Evolutionary conservation across 2,329 filamentous ascomycete genomes (phyloP), one percentile per base, ranked within the genome.

Genomic region (Fusarium coicis): DNA sequence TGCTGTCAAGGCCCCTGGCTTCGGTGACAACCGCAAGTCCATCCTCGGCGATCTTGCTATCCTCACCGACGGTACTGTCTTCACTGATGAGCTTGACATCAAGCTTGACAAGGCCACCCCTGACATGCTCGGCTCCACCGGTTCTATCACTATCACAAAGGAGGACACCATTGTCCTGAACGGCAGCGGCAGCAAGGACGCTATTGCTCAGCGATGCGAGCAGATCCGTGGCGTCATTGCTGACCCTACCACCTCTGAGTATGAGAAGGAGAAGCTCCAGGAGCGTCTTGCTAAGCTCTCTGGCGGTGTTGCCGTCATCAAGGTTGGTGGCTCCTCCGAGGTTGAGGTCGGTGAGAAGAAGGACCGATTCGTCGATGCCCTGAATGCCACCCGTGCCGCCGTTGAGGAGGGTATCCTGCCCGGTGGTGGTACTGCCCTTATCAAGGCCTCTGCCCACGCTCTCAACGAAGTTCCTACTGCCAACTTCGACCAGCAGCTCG

Each of bases 211-310:
- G 89, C 93, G 96, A 83, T 98, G 96, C 86, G 96, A 99, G 87
- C 96, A 99, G 89, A 99, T 99, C 85, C 95, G 96, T 78, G 95
- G 96, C 77, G 95, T 98, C 85, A 97, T 98, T 88, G 89, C 88
- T 72, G 96, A 99, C 87, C 93, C 96, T 76, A 92, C 90, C 79
- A 99, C 96, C 74, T 98, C 95, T 54, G 96, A 99, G 82, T 99
- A 99, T 87, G 96, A 99, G 91, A 98, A 98, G 91, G 96, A 99
- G 93, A 99, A 99, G 92, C 94, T 99, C 76, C 96, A 98, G 88
- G 96, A 99, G 89, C 96, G 96, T 87, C 93, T 99, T 71, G 96
- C 96, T 79, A 99, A 99, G 92, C 93, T 99, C 77, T 98, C 96
- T 77, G 96, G 96, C 75, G 96, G 96, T 90, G 96, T 99, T 79